Percentiles rank a stretch among this genome's conserved stretches.
Evolutionary conservation across 2,329 filamentous ascomycete genomes (phyloP).

Genomic region (Davidsoniella neocaledoniae): DNA sequence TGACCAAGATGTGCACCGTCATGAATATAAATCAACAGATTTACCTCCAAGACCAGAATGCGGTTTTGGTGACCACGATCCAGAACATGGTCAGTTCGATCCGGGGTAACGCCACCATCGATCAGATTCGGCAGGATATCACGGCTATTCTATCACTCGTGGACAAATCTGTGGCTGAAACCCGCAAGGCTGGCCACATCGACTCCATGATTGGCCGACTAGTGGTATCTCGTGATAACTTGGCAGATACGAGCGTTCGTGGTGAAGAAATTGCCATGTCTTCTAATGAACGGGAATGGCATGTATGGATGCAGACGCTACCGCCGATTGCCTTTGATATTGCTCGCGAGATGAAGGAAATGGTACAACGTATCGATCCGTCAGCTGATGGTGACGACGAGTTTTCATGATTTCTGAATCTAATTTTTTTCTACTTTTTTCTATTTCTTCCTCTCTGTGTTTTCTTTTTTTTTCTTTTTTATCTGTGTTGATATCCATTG

Average conservation of each 20-base stretch:
- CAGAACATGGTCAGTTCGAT: constrained; percentile 64
- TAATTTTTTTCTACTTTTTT: constrained; percentile 4
- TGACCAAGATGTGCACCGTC: constrained; percentile 3
- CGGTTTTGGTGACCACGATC: constrained; percentile 60
- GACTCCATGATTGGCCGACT: constrained; percentile 39
- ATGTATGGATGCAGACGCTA: constrained; percentile 50
- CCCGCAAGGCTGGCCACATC: constrained; percentile 37
- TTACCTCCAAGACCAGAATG: constrained; percentile 71
- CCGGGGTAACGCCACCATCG: constrained; percentile 44
- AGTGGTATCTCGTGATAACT: constrained; percentile 43
- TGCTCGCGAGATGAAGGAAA: constrained; percentile 64
- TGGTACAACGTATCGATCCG: constrained; percentile 30
- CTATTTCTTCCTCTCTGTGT: background rate
- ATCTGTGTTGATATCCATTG: background rate
- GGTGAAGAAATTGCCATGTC: constrained; percentile 39
- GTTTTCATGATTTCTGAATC: constrained; percentile 24
- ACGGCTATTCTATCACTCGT: constrained; percentile 54
- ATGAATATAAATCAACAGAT: constrained; percentile 27
- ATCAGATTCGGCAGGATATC: constrained; percentile 53
- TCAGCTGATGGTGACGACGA: constrained; percentile 22
- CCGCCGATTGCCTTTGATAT: constrained; percentile 80
- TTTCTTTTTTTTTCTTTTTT: constrained; percentile 1
- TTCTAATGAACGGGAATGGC: constrained; percentile 39
- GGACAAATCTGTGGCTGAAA: constrained; percentile 49
- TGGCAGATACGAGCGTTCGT: constrained; percentile 45